A percentile compares a stretch with the other conserved stretches of the same genome.
Conservation (phyloP, 768 basidiomycete genomes). For the Heimioporus sp. region DNA sequence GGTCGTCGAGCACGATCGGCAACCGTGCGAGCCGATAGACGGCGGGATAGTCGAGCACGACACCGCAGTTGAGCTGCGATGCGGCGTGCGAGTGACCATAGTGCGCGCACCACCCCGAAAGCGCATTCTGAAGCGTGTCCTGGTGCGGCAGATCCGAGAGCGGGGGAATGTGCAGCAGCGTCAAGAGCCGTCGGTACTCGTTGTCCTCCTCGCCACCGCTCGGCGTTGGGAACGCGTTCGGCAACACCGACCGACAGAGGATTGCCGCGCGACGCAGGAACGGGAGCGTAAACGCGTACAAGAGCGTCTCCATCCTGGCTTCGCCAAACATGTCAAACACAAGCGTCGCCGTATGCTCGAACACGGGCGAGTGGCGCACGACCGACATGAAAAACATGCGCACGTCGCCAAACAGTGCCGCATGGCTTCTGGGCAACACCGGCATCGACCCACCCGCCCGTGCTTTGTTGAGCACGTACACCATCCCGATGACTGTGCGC, state of each 20-base stretch:
- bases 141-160: constrained; percentile 78
- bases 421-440: constrained; percentile 48
- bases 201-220: constrained; percentile 39
- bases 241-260: constrained; percentile 73
- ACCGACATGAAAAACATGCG: constrained; percentile 91
- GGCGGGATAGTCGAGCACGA: constrained; percentile 77
- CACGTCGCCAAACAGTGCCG: constrained; percentile 79
- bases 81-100: constrained; percentile 80
- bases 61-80: constrained; percentile 76
- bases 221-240: constrained; percentile 55
- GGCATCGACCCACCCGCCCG: constrained; percentile 51
- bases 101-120: constrained; percentile 88
- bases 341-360: constrained; percentile 80
- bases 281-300: constrained; percentile 87
- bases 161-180: constrained; percentile 73
- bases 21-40: constrained; percentile 82
- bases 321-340: constrained; percentile 82
- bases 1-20: constrained; percentile 76
- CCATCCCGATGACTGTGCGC: constrained; percentile 80
- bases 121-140: constrained; percentile 84
- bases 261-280: constrained; percentile 89
- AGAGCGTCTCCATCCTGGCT: constrained; percentile 76
- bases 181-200: constrained; percentile 80
- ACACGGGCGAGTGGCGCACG: constrained; percentile 83
- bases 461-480: constrained; percentile 77